phyloP scores from a whole-genome alignment of 2,329 filamentous ascomycete genomes.

The Ilyonectria destructans region DNA sequence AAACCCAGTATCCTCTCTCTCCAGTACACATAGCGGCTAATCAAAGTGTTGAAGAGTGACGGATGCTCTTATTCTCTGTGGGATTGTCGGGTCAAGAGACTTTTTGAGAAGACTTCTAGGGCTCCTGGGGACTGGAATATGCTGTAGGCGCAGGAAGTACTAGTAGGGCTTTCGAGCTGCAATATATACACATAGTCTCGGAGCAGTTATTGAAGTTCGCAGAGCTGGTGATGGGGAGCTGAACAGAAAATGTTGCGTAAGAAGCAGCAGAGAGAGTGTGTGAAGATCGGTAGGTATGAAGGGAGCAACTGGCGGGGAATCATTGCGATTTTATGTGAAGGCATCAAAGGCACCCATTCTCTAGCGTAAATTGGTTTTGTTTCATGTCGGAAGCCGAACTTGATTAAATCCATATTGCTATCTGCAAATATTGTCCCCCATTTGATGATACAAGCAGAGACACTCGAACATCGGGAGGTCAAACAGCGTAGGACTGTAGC shows the following conservation, averaged over 20 bases:
- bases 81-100: background rate
- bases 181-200: background rate
- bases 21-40: slow-evolving; percentile 47
- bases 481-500: background rate
- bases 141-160: background rate
- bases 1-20: slow-evolving; percentile 44
- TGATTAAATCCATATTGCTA: slow-evolving; percentile 8
- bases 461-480: background rate
- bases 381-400: slow-evolving; percentile 35
- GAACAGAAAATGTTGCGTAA: too few relatives aligned
- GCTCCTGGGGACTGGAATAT: background rate
- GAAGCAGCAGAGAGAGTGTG: background rate
- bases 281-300: background rate
- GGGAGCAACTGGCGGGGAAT: background rate
- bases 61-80: background rate
- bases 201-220: background rate
- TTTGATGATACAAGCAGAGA: background rate
- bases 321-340: background rate
- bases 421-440: slow-evolving; percentile 4
- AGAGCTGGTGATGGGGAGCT: background rate
- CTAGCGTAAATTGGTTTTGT: slow-evolving; percentile 6
- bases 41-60: background rate
- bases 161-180: background rate
- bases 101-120: too few relatives aligned
- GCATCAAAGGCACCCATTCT: too few relatives aligned